phyloP scores from a whole-genome alignment of 2,329 filamentous ascomycete species.

The Raffaelea ambrosiae region DNA sequence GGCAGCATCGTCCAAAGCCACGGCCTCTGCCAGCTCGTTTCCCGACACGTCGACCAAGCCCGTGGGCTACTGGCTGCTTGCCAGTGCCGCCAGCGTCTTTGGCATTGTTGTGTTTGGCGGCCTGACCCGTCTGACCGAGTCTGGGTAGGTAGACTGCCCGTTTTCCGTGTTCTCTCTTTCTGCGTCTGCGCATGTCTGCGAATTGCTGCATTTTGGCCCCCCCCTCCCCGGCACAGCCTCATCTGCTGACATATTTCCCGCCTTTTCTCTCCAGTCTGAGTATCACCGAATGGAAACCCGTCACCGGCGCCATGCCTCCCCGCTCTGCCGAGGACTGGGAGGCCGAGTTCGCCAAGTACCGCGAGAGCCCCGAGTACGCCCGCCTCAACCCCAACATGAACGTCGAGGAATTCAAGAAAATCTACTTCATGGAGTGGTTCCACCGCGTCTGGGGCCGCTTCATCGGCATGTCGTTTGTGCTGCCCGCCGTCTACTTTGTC shows the following conservation, averaged over 20 bases:
- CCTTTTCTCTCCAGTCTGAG: slow-evolving; percentile 82
- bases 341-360: slow-evolving; percentile 87
- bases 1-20: slow-evolving; percentile 8
- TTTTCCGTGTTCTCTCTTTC: no score
- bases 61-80: slow-evolving; percentile 88
- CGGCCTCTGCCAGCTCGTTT: slow-evolving; percentile 30
- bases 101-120: slow-evolving; percentile 95
- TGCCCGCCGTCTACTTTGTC: slow-evolving; percentile 85
- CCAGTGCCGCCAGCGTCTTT: slow-evolving; percentile 86
- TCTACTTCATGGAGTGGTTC: slow-evolving; percentile 99
- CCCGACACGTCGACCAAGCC: slow-evolving; percentile 60
- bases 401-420: slow-evolving; percentile 90
- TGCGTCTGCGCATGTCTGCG: no score
- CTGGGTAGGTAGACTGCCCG: slow-evolving; percentile 55
- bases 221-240: no score
- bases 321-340: slow-evolving; percentile 77
- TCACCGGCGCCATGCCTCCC: slow-evolving; percentile 85
- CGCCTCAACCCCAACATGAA: slow-evolving; percentile 90
- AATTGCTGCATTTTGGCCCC: no score
- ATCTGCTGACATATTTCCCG: no score
- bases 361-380: slow-evolving; percentile 84
- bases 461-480: slow-evolving; percentile 80
- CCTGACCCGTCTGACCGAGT: slow-evolving; percentile 88
- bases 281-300: slow-evolving; percentile 97
- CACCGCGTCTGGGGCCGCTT: slow-evolving; percentile 91